A percentile compares a stretch with the other conserved stretches of the same genome.
Evolutionary conservation across 2,329 filamentous ascomycete genomes (phyloP).

Genomic region (Fusarium concolor): DNA sequence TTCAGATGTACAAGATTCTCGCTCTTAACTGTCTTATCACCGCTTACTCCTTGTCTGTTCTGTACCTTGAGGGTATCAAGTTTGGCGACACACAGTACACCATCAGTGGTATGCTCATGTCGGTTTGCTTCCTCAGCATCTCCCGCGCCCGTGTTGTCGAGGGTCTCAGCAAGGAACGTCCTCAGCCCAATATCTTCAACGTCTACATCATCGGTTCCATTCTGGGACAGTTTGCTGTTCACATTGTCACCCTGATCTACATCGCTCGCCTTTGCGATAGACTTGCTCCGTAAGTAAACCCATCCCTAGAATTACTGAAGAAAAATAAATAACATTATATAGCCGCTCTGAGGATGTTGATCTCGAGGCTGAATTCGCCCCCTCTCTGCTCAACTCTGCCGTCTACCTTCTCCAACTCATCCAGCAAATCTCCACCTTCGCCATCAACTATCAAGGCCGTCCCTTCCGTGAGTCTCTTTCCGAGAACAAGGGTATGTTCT

Average conservation of each 20-base stretch:
- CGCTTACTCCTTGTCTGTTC: slow-evolving; percentile 94
- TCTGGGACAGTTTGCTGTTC: slow-evolving; percentile 94
- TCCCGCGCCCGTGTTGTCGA: slow-evolving; percentile 98
- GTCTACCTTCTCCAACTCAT: slow-evolving; percentile 98
- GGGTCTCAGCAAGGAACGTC: slow-evolving; percentile 93
- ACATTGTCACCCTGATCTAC: slow-evolving; percentile 94
- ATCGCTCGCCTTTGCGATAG: slow-evolving; percentile 88
- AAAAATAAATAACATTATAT: slow-evolving; percentile 42
- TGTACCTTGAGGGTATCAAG: slow-evolving; percentile 98
- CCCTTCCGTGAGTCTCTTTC: slow-evolving; percentile 96
- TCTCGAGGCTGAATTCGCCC: slow-evolving; percentile 93
- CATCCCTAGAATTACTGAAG: rapidly evolving
- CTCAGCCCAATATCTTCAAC: slow-evolving; percentile 99
- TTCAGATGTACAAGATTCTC: slow-evolving; percentile 99
- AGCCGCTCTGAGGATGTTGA: slow-evolving; percentile 74
- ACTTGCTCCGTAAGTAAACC: slow-evolving; percentile 80
- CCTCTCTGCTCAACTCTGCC: slow-evolving; percentile 94
- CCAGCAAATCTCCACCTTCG: slow-evolving; percentile 98
- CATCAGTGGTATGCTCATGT: slow-evolving; percentile 99
- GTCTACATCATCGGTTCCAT: slow-evolving; percentile 98
- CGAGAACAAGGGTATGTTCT: slow-evolving; percentile 99
- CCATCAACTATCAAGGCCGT: slow-evolving; percentile 98
- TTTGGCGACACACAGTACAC: slow-evolving; percentile 98
- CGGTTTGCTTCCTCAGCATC: slow-evolving; percentile 97
- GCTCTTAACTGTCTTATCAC: slow-evolving; percentile 98